Percentiles rank a stretch among this genome's conserved stretches.
These are phyloP conservation scores for Withania somnifera DNA, from an alignment of 305 asterid genomes.

Conservation along the genomic window DNA sequence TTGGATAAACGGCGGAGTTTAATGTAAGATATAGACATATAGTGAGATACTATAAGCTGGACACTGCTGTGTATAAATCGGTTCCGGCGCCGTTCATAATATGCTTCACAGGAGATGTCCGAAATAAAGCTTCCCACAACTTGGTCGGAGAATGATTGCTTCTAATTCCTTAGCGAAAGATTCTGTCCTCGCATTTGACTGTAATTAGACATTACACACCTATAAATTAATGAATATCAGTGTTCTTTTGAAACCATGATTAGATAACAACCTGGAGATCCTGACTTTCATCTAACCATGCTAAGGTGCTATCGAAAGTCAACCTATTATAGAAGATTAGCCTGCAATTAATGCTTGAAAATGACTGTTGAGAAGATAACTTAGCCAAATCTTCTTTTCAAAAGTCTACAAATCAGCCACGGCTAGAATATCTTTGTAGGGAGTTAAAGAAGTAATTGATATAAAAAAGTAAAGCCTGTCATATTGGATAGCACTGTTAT, in stretches of 20 bases:
- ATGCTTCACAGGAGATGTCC: background rate
- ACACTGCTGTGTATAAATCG: background rate
- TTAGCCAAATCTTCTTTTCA: background rate
- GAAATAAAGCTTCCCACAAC: background rate
- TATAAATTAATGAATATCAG: background rate
- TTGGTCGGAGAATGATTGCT: background rate
- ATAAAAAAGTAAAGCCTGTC: background rate
- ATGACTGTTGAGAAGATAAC: background rate
- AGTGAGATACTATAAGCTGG: background rate
- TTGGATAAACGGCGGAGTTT: background rate
- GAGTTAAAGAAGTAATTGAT: background rate
- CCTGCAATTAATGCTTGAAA: background rate
- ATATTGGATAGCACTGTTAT: background rate
- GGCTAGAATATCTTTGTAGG: background rate
- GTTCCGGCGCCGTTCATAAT: background rate
- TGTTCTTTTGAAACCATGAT: background rate
- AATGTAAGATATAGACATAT: background rate
- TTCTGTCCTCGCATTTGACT: background rate
- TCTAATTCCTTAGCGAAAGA: background rate
- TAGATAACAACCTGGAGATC: background rate
- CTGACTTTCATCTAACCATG: background rate
- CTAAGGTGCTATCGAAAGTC: background rate
- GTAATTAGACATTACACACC: background rate
- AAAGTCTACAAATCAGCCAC: background rate
- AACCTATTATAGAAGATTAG: background rate